Percentiles rank a stretch among this genome's conserved stretches.
Evolutionary conservation across 306 rosid species (phyloP).

Genomic region (Medicago lupulina): DNA sequence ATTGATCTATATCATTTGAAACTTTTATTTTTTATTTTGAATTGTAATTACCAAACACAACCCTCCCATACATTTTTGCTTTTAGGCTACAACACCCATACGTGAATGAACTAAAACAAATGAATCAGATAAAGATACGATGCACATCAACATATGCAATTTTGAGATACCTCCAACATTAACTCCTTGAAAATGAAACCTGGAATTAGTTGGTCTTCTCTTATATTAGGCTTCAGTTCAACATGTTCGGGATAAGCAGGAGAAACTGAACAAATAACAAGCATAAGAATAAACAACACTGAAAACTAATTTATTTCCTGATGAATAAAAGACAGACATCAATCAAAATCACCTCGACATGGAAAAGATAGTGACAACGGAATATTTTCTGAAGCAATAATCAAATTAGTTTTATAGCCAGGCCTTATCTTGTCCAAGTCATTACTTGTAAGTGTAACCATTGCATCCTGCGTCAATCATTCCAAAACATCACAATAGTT

Average conservation of each 20-base stretch:
- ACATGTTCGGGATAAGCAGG: conserved; percentile 48
- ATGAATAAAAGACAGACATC: conserved; percentile 10
- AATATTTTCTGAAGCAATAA: conserved; percentile 37
- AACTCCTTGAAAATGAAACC: conserved; percentile 51
- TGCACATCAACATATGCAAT: background rate
- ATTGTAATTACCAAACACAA: background rate
- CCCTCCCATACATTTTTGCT: background rate
- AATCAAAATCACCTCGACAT: conserved; percentile 49
- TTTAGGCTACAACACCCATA: background rate
- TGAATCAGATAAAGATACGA: background rate
- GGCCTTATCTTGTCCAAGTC: conserved; percentile 55
- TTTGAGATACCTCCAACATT: conserved; percentile 56
- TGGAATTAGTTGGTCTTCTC: conserved; percentile 47
- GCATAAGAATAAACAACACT: conserved; percentile 14
- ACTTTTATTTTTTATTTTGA: background rate
- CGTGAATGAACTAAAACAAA: background rate
- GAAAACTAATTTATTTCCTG: conserved; percentile 10
- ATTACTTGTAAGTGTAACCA: conserved; percentile 47
- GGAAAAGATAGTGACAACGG: conserved; percentile 41
- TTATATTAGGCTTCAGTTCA: conserved; percentile 38
- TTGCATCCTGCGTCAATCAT: conserved; percentile 43
- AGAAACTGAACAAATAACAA: conserved; percentile 42
- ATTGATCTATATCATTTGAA: background rate
- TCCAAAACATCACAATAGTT: background rate
- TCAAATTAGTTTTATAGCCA: conserved; percentile 41